phyloP scores from a whole-genome alignment of 2,329 filamentous ascomycete genomes.

The Talaromyces sp. region DNA sequence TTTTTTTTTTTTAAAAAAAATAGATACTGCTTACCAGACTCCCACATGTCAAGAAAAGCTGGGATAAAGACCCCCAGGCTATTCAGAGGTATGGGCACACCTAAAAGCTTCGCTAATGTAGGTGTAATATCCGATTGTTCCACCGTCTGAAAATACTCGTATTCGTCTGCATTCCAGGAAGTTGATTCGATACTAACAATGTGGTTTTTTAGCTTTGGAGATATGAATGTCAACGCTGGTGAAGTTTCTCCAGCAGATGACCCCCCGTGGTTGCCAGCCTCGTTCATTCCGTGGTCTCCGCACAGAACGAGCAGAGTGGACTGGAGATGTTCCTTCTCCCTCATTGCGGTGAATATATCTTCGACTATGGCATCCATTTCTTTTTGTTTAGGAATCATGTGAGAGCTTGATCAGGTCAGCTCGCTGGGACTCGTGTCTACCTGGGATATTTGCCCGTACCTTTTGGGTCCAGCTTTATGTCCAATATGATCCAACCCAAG shows the following conservation, averaged over 20 bases:
- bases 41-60: conserved; percentile 75
- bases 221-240: conserved; percentile 84
- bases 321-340: conserved; percentile 63
- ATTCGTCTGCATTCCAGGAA: conserved; percentile 59
- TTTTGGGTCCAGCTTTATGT: conserved; percentile 86
- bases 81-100: conserved; percentile 83
- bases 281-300: conserved; percentile 99
- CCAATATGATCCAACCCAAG: conserved; percentile 95
- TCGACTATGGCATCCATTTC: conserved; percentile 88
- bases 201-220: conserved; percentile 61
- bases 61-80: conserved; percentile 83
- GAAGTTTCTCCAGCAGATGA: conserved; percentile 93
- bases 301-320: conserved; percentile 80
- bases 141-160: conserved; percentile 77
- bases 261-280: conserved; percentile 93
- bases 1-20: conserved; percentile 10
- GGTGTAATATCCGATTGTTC: conserved; percentile 94
- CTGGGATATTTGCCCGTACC: conserved; percentile 43
- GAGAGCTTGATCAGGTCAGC: conserved; percentile 52
- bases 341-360: conserved; percentile 71
- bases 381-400: conserved; percentile 87
- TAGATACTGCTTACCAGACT: conserved; percentile 46
- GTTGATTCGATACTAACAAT: conserved; percentile 53
- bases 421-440: conserved; percentile 4
- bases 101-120: conserved; percentile 78